phyloP scores from a whole-genome alignment of 495 filamentous ascomycete species.

The Xylaria castorea region DNA sequence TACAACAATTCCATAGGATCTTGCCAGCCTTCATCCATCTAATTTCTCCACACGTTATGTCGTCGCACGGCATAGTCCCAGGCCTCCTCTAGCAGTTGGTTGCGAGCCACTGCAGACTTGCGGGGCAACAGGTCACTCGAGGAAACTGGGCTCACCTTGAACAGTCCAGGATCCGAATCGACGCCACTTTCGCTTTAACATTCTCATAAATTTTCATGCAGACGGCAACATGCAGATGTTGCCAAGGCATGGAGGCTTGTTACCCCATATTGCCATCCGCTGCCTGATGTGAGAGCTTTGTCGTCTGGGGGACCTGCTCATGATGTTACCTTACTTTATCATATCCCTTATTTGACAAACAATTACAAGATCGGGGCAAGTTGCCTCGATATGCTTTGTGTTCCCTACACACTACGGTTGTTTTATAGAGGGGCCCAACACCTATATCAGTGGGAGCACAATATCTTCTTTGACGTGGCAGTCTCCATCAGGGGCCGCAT shows the following conservation, averaged over 20 bases:
- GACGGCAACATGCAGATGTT: slow-evolving; percentile 41
- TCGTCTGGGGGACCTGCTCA: slow-evolving; percentile 30
- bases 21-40: slow-evolving; percentile 41
- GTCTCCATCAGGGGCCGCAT: slow-evolving; percentile 38
- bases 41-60: slow-evolving; percentile 40
- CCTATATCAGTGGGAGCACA: slow-evolving; percentile 33
- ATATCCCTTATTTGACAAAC: slow-evolving; percentile 22
- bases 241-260: slow-evolving; percentile 36
- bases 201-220: slow-evolving; percentile 35
- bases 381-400: slow-evolving; percentile 37
- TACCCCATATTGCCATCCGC: slow-evolving; percentile 26
- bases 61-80: slow-evolving; percentile 39
- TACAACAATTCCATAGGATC: slow-evolving; percentile 40
- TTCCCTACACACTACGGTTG: slow-evolving; percentile 39
- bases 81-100: slow-evolving; percentile 38
- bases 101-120: slow-evolving; percentile 37
- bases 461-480: slow-evolving; percentile 31
- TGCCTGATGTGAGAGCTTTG: slow-evolving; percentile 22
- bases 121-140: slow-evolving; percentile 34
- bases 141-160: slow-evolving; percentile 37
- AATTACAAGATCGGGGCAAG: slow-evolving; percentile 27
- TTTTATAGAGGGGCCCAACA: slow-evolving; percentile 36
- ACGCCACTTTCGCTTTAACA: slow-evolving; percentile 35
- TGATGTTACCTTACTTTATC: slow-evolving; percentile 31
- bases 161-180: slow-evolving; percentile 35